Base-by-base conservation (phyloP, 495 filamentous ascomycete genomes). In the Amphirosellinia nigrospora region DNA sequence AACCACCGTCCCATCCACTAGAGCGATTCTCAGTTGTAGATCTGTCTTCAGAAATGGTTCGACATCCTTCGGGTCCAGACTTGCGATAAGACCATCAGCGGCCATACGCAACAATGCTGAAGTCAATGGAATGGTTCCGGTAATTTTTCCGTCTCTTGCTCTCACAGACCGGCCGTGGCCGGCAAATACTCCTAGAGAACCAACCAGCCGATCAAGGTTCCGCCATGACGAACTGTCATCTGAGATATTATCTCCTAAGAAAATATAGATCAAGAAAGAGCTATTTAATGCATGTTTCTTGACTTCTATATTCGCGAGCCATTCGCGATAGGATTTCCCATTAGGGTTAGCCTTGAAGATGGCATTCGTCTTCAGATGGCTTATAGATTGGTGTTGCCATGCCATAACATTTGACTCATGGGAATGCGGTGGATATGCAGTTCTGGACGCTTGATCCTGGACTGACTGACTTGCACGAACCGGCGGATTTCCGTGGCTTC, bases 261-360 rank as follows among this genome's bases (percentile, higher is more conserved):
- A 93, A 62, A 92, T 73, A 71, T 86, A 86, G 61, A 93, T 78
- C 41, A 82, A 85, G 75, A 87, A 88, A 0, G 86, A 83, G 23
- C 83, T 83, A 38, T 81, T 72, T 36, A 91, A 76, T n/a, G 84
- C 86, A 61, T 84, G 85, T 71, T 87, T 89, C 34, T 80, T 76
- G 16, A 88, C 88, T 11, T 77, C 74, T 68, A 92, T 82, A 73
- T 88, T 89, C 67, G 84, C 84, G n/a, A 86, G 82, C 85, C 89
- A 92, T 73, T 92, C 85, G 32, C 79, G 80, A 70, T 86, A 84
- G 11, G 71, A 69, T 45, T 72, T 70, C 23, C 77, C 78, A 8
- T 39, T 69, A 34, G 82, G 76, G 46, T 80, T 65, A 3, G 64
- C 63, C 41, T 64, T 66, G 5, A 73, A 28, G 39, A 71, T 28